Conservation (phyloP, 1,284 basidiomycete species). For the Malassezia yamatoensis region DNA sequence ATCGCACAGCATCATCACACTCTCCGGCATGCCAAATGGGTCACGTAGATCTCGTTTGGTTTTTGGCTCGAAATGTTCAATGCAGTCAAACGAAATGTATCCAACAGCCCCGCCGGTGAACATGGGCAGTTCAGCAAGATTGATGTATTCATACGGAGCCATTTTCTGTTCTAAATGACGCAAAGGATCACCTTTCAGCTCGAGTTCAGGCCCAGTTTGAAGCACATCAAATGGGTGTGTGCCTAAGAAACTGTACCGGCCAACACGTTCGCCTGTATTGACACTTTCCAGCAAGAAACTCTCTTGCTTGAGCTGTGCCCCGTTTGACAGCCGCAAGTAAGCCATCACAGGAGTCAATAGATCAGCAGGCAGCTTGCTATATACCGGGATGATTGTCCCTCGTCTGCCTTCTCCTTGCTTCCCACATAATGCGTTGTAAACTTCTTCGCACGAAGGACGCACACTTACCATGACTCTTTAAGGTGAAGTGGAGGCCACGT, state of each 20-base stretch:
- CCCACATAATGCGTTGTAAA: constrained; percentile 30
- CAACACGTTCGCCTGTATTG: constrained; percentile 71
- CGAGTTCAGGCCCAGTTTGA: constrained; percentile 74
- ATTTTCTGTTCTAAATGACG: constrained; percentile 74
- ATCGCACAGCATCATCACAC: constrained; percentile 92
- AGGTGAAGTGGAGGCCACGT: constrained; percentile 3
- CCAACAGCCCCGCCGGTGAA: constrained; percentile 97
- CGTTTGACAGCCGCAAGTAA: constrained; percentile 82
- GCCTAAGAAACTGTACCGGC: constrained; percentile 90
- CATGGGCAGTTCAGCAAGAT: constrained; percentile 78
- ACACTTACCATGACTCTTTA: background rate
- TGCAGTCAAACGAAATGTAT: constrained; percentile 91
- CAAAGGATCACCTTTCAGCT: constrained; percentile 78
- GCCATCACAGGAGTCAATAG: constrained; percentile 94
- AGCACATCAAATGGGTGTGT: constrained; percentile 89
- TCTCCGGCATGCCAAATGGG: constrained; percentile 78
- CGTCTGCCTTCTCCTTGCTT: constrained; percentile 18
- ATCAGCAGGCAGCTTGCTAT: constrained; percentile 83
- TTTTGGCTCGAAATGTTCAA: constrained; percentile 75
- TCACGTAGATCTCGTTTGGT: constrained; percentile 57
- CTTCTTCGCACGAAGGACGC: constrained; percentile 33
- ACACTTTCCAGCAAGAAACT: constrained; percentile 56
- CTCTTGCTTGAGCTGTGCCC: constrained; percentile 57
- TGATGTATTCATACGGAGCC: constrained; percentile 73
- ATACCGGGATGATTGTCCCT: constrained; percentile 87